phyloP scores from a whole-genome alignment of 1,284 basidiomycete species.

The Ceratobasidium sp. region DNA sequence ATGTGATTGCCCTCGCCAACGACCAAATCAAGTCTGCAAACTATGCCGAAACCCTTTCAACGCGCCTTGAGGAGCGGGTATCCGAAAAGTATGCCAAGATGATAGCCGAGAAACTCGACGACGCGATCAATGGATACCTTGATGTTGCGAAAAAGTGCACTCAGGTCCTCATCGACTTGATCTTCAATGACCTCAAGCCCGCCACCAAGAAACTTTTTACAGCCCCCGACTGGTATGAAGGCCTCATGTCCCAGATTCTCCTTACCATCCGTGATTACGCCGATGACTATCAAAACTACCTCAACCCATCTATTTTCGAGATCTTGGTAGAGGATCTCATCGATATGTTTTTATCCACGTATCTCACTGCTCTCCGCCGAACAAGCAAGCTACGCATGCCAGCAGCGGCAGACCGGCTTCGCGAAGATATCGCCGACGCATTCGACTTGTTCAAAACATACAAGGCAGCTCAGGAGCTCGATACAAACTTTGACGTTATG shows the following conservation, averaged over 20 bases:
- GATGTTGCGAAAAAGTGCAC: constrained; percentile 98
- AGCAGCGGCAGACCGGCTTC: constrained; percentile 79
- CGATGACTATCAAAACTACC: constrained; percentile 87
- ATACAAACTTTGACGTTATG: constrained; percentile 84
- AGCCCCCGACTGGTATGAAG: constrained; percentile 83
- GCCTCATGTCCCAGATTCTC: constrained; percentile 82
- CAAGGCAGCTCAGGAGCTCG: constrained; percentile 82
- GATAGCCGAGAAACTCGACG: constrained; percentile 88
- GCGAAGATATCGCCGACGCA: constrained; percentile 78
- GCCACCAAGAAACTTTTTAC: constrained; percentile 88
- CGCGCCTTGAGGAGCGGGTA: constrained; percentile 88
- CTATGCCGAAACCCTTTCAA: constrained; percentile 85
- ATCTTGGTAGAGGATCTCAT: constrained; percentile 92
- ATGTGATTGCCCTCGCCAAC: constrained; percentile 97
- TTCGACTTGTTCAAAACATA: constrained; percentile 83
- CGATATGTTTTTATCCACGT: constrained; percentile 88
- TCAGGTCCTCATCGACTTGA: constrained; percentile 89
- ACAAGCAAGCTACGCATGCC: constrained; percentile 90
- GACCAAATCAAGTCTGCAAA: constrained; percentile 98
- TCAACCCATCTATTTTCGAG: constrained; percentile 91
- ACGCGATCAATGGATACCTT: constrained; percentile 97
- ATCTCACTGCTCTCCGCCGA: constrained; percentile 87
- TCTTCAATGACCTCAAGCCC: constrained; percentile 93
- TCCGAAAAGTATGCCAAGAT: constrained; percentile 87
- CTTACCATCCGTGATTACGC: constrained; percentile 98